phyloP scores from a whole-genome alignment of 2,329 filamentous ascomycete genomes.

The Emydomyces testavorans region DNA sequence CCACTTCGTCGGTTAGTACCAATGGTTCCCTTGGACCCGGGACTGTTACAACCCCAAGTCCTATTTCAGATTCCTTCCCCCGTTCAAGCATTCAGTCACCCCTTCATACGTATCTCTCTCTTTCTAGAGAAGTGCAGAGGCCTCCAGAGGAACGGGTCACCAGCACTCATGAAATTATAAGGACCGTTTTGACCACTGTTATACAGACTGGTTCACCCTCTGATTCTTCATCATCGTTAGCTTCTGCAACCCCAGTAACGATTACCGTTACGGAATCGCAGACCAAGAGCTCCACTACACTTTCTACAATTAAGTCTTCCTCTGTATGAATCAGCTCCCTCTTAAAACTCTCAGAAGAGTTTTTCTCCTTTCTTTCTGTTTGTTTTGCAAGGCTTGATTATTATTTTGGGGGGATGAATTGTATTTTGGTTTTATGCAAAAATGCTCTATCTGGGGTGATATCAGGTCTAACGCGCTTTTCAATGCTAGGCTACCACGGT shows the following conservation, averaged over 20 bases:
- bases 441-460: not conserved
- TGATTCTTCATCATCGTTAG: not conserved
- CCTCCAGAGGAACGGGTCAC: conserved; percentile 1
- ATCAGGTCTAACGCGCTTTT: not conserved
- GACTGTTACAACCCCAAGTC: conserved; percentile 4
- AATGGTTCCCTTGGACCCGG: conserved; percentile 9
- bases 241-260: conserved; percentile 2
- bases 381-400: not conserved
- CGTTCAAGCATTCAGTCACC: conserved; percentile 1
- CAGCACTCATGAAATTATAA: conserved; percentile 1
- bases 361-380: not conserved
- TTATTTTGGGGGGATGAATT: not conserved
- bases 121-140: conserved; percentile 3
- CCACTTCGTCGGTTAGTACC: conserved; percentile 16
- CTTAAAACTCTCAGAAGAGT: not conserved
- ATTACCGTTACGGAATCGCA: conserved; percentile 11
- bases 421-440: not conserved
- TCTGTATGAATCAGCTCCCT: conserved; percentile 5
- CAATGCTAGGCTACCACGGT: not conserved
- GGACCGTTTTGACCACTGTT: conserved; percentile 11
- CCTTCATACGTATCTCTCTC: conserved; percentile 3
- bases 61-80: conserved; percentile 1
- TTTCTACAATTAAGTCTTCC: conserved; percentile 5
- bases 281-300: not conserved
- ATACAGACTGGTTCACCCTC: conserved; percentile 9